Evolutionary conservation across 2,329 filamentous ascomycete species (phyloP), one percentile per base, ranked within the genome.

Genomic region (Dactylonectria macrodidyma): DNA sequence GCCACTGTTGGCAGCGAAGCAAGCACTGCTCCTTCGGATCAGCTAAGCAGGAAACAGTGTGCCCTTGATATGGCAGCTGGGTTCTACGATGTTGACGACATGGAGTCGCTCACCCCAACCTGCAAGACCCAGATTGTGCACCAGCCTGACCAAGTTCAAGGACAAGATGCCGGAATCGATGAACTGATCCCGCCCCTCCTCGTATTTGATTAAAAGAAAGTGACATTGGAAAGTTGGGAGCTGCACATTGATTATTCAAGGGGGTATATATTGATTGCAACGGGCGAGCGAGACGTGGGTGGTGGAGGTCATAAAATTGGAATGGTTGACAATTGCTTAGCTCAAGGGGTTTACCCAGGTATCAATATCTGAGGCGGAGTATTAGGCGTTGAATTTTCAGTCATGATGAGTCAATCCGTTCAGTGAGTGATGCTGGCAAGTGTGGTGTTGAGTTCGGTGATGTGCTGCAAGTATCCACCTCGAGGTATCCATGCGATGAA

Each of bases 21-120:
- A 1, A 36, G 19, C 19, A n/a, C 34, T 26, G 10, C 22, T 33
- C 2, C 11, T n/a, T 22, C 34, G 30, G 52, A 55, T 5, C 11
- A 44, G 11, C 12, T 19, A 11, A 62, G 55, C n/a, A 30, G 58
- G 9, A 65, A 62, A 6, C 51, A 68, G 9, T 11, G 7, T 24
- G 16, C 33, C 8, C 30, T 61, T n/a, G 52, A 55, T 12, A 52
- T 47, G 9, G 52, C 47, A 14, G 34, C 57, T 14, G 47, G 57
- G 5, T 54, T 57, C 44, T 11, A 16, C 16, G 22, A 9, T 6
- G 30, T 8, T 10, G 47, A 54, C 54, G 24, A 8, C 16, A 3
- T 33, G 6, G 22, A 33, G 14, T 8, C 8, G 2, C 12, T 19
- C 19, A 11, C 8, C 8, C 22, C 19, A 24, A 12, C 46, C 19